Base-by-base conservation (phyloP, 192 early-diverging fungal species). In the Backusella luteola region DNA sequence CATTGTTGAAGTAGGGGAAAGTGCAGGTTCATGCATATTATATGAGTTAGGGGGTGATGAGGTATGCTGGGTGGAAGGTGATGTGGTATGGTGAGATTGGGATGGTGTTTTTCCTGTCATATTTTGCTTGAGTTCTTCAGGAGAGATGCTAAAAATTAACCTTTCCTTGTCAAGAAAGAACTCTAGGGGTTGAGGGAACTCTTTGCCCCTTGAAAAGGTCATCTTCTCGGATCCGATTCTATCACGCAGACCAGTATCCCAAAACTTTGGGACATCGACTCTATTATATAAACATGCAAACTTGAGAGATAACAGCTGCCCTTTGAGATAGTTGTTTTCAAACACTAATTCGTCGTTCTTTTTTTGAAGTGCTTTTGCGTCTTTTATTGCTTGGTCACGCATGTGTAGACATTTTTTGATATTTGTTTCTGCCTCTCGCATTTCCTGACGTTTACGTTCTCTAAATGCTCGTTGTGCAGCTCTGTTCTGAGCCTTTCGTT, bases 401-500 rank as follows among this genome's bases (percentile, higher is more conserved):
- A 79, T 83, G 34, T 90, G 86, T 12, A 89, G 82, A 39, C 93
- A 86, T 42, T 90, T 86, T 81, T 91, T 87, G 66, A 94, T 92
- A 53, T 89, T 86, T 53, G 87, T 89, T 79, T 96, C 95, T 39
- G 38, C 8, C 38, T 39, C 38, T 39, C 38, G 93, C 38, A 87
- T 85, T 75, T 95, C 90, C 73, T 89, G 87, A 77, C 94, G 88
- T 3, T 93, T 94, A 70, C 95, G 87, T 82, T 96, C 94, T 46
- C 95, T 91, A 79, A 96, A 96, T 3, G 94, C 95, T 11, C 94
- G 87, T 81, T 96, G 95, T 0, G 95, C 95, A 11, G 94, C 93
- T 6, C 95, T 86, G 79, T 96, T 96, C 82, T 96, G 95, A 6
- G 91, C 94, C 23, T 89, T 89, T 1, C 88, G 72, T 32, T 88